phyloP scores from a whole-genome alignment of 2,329 filamentous ascomycete genomes.

The Talaromyces albobiverticillius region DNA sequence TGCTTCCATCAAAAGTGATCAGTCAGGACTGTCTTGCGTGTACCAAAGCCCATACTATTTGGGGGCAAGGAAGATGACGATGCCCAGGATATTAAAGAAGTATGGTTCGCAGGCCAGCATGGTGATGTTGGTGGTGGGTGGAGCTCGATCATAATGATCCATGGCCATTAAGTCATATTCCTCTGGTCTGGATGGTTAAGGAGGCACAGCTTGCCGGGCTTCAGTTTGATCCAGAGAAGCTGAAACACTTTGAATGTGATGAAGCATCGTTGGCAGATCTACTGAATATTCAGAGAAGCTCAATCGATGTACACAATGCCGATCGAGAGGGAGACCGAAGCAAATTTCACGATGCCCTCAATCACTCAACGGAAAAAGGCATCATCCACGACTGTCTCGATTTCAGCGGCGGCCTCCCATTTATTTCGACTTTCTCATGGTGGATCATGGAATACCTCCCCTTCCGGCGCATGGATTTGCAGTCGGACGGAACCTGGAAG shows the following conservation, averaged over 20 bases:
- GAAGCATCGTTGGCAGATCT: background rate
- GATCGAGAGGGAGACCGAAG: no score
- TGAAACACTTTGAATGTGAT: no score
- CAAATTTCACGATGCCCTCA: conserved; percentile 50
- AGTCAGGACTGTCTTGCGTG: background rate
- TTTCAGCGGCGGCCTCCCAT: conserved; percentile 56
- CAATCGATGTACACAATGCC: background rate
- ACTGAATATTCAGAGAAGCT: background rate
- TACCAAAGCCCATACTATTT: background rate
- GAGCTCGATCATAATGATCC: no score
- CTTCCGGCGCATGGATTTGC: conserved; percentile 71
- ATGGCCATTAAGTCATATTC: no score
- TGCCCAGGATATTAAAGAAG: no score
- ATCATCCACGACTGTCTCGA: conserved; percentile 65
- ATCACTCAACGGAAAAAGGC: conserved; percentile 29
- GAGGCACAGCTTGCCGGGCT: no score
- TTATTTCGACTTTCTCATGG: conserved; percentile 59
- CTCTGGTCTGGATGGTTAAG: no score
- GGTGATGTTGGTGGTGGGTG: no score
- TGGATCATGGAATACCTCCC: conserved; percentile 73
- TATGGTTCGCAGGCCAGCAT: no score
- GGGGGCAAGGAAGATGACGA: no score
- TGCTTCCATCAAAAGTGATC: background rate
- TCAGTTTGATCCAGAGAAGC: no score
- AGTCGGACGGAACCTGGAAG: conserved; percentile 55